phyloP scores from a whole-genome alignment of 2,329 filamentous ascomycete species.

The Aspergillus texensis region DNA sequence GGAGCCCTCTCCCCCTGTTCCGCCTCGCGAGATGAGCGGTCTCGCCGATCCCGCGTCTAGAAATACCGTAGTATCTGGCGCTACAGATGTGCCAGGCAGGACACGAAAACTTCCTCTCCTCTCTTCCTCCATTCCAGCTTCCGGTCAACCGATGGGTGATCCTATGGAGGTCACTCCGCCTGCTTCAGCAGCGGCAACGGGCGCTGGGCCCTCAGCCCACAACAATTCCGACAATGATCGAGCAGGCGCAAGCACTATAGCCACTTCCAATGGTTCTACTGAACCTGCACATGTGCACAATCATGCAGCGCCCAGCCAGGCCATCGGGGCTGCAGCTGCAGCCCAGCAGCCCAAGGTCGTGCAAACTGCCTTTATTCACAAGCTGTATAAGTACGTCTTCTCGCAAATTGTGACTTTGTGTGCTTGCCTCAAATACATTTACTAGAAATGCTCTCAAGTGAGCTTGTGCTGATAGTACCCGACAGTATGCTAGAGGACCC shows the following conservation, averaged over 20 bases:
- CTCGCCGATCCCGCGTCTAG: conserved; percentile 45
- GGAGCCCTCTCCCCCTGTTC: conserved; percentile 18
- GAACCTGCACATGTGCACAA: conserved; percentile 32
- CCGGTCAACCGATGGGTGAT: conserved; percentile 48
- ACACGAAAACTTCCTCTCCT: conserved; percentile 57
- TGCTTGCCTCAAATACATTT: conserved; percentile 1
- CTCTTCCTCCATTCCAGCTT: conserved; percentile 49
- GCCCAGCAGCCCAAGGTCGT: conserved; percentile 96
- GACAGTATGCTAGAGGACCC: conserved; percentile 93
- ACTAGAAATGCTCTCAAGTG: not conserved
- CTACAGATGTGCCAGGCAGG: conserved; percentile 45
- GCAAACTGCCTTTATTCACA: conserved; percentile 98
- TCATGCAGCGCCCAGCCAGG: conserved; percentile 32
- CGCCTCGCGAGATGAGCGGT: conserved; percentile 41
- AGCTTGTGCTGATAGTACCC: conserved; percentile 21
- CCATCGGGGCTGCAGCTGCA: conserved; percentile 50
- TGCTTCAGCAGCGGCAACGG: conserved; percentile 48
- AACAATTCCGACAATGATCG: conserved; percentile 55
- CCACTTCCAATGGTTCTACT: conserved; percentile 35
- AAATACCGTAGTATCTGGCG: conserved; percentile 48
- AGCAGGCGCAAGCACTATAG: conserved; percentile 34
- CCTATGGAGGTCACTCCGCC: conserved; percentile 60
- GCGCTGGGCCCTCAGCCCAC: conserved; percentile 47
- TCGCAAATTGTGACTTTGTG: conserved; percentile 14
- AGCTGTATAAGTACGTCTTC: conserved; percentile 84